Evolutionary conservation across 2,329 filamentous ascomycete species (phyloP).

Genomic region (Cyclaneusma minus): DNA sequence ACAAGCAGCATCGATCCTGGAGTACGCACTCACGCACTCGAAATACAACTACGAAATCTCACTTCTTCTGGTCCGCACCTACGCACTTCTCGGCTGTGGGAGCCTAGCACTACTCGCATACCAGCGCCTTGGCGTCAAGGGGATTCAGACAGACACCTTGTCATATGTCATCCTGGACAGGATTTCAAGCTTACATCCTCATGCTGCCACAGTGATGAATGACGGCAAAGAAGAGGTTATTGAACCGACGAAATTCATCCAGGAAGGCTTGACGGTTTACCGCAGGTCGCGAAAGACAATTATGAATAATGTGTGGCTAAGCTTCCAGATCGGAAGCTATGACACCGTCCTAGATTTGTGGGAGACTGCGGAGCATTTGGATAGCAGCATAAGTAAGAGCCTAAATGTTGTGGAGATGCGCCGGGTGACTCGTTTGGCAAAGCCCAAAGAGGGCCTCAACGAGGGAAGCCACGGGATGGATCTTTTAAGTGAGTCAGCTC

Average conservation of each 20-base stretch:
- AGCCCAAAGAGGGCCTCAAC: conserved; percentile 6
- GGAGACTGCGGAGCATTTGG: conserved; percentile 14
- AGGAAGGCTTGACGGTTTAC: conserved; percentile 15
- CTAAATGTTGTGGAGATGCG: conserved; percentile 15
- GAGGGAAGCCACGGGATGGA: conserved; percentile 10
- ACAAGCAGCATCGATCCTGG: conserved; percentile 17
- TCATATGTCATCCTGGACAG: conserved; percentile 22
- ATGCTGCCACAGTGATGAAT: conserved; percentile 7
- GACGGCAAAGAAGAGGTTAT: conserved; percentile 6
- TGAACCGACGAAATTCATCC: conserved; percentile 12
- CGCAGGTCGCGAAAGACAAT: conserved; percentile 11
- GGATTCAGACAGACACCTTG: conserved; percentile 24
- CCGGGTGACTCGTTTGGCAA: conserved; percentile 14
- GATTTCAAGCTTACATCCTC: conserved; percentile 23
- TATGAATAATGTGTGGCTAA: conserved; percentile 14
- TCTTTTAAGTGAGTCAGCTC: conserved; percentile 13
- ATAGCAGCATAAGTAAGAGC: conserved; percentile 10
- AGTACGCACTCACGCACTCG: conserved; percentile 17
- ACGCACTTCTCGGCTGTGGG: conserved; percentile 20
- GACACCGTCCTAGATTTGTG: conserved; percentile 18
- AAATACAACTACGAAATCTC: conserved; percentile 23
- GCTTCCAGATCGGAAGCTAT: conserved; percentile 18
- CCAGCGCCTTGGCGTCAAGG: conserved; percentile 21
- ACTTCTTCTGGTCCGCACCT: conserved; percentile 21
- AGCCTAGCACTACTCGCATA: conserved; percentile 21